Conservation (phyloP, 495 filamentous ascomycete genomes). For the Aspergillus bridgeri region DNA sequence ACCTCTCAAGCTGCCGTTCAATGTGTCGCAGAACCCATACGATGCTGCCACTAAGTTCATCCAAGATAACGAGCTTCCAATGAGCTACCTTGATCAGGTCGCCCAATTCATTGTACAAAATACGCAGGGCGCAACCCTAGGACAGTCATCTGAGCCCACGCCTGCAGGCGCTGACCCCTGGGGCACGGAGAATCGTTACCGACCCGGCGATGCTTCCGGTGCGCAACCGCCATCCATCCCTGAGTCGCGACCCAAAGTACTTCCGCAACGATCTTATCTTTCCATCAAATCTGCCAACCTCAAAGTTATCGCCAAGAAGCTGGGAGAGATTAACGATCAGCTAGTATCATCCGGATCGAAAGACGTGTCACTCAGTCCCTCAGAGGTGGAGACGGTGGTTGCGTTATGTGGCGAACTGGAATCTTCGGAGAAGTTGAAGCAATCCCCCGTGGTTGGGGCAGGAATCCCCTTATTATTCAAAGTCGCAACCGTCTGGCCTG, state of each 20-base stretch:
- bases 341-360: constrained; percentile 67
- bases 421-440: constrained; percentile 32
- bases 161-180: constrained; percentile 62
- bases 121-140: constrained; percentile 80
- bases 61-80: constrained; percentile 82
- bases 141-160: constrained; percentile 45
- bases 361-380: constrained; percentile 67
- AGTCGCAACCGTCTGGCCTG: constrained; percentile 72
- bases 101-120: constrained; percentile 91
- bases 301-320: constrained; percentile 67
- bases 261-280: constrained; percentile 86
- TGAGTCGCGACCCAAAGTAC: constrained; percentile 53
- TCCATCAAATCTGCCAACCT: constrained; percentile 60
- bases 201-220: constrained; percentile 58
- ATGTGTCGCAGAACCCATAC: constrained; percentile 88
- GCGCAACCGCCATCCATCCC: constrained; percentile 30
- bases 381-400: constrained; percentile 58
- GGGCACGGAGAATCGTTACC: constrained; percentile 73
- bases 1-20: constrained; percentile 89
- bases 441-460: constrained; percentile 34
- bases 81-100: constrained; percentile 88
- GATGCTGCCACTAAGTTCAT: constrained; percentile 91
- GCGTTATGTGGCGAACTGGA: constrained; percentile 57
- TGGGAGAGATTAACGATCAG: constrained; percentile 65
- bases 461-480: constrained; percentile 60